A percentile compares a stretch with the other conserved stretches of the same genome.
phyloP scores from a whole-genome alignment of 495 filamentous ascomycete genomes.

The Jackrogersella multiformis region DNA sequence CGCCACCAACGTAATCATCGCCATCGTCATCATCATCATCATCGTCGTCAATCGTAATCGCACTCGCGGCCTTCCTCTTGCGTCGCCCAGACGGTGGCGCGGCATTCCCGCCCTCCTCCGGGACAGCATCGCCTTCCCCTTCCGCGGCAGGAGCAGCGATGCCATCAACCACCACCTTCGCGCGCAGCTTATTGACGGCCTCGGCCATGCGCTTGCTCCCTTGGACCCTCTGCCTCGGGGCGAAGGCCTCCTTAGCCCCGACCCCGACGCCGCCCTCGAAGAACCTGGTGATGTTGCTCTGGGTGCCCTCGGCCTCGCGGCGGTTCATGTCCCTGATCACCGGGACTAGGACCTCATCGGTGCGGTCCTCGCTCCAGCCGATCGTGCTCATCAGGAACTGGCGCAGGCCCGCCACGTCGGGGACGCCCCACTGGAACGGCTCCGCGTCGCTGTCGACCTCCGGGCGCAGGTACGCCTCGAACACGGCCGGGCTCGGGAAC shows the following conservation, averaged over 20 bases:
- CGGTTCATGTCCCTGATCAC: constrained; percentile 95
- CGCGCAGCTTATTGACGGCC: constrained; percentile 73
- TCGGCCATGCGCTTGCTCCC: constrained; percentile 85
- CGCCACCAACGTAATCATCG: constrained; percentile 31
- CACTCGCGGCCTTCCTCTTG: constrained; percentile 38
- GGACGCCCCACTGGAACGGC: constrained; percentile 92
- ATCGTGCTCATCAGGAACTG: constrained; percentile 90
- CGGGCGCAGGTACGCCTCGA: constrained; percentile 82
- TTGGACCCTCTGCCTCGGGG: constrained; percentile 72
- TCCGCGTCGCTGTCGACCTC: constrained; percentile 83
- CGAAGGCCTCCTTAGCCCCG: constrained; percentile 71
- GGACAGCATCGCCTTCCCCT: neutral
- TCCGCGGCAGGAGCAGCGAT: neutral
- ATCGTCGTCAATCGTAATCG: constrained; percentile 41
- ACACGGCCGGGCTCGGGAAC: constrained; percentile 80
- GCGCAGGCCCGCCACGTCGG: constrained; percentile 87
- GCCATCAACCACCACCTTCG: constrained; percentile 42
- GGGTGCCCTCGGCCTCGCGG: constrained; percentile 85
- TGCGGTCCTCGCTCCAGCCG: constrained; percentile 89
- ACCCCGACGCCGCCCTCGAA: constrained; percentile 63
- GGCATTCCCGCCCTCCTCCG: constrained; percentile 32
- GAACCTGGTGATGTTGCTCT: constrained; percentile 93
- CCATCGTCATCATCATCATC: constrained; percentile 43
- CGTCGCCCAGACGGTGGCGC: constrained; percentile 12
- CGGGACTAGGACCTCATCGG: constrained; percentile 92